Conservation (phyloP, 768 basidiomycete genomes). For the Suillus plorans region DNA sequence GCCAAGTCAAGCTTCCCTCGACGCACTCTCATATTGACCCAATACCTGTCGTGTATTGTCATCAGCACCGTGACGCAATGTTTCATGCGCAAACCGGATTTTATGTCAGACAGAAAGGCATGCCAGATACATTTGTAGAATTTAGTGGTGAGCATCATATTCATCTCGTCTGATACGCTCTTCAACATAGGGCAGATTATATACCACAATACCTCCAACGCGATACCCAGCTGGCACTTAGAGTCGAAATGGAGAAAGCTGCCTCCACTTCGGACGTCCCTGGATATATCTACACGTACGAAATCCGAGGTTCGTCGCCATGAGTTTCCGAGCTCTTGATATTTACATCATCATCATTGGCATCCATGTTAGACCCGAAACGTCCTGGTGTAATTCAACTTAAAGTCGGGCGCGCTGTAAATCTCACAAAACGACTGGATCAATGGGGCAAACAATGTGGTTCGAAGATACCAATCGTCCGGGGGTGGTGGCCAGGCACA, state of each 20-base stretch:
- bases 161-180: neutral
- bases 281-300: slow-evolving; percentile 83
- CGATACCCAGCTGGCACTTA: slow-evolving; percentile 59
- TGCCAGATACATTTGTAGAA: slow-evolving; percentile 45
- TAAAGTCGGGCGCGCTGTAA: slow-evolving; percentile 79
- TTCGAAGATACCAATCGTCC: slow-evolving; percentile 70
- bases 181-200: slow-evolving; percentile 48
- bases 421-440: slow-evolving; percentile 69
- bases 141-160: slow-evolving; percentile 49
- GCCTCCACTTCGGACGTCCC: slow-evolving; percentile 56
- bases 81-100: slow-evolving; percentile 51
- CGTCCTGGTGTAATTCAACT: slow-evolving; percentile 50
- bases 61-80: slow-evolving; percentile 61
- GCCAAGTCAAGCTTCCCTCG: slow-evolving; percentile 50
- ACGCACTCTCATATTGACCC: slow-evolving; percentile 26
- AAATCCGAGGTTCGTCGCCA: slow-evolving; percentile 60
- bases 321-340: slow-evolving; percentile 14
- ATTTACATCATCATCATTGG: neutral
- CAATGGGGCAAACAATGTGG: slow-evolving; percentile 83
- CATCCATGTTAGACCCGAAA: slow-evolving; percentile 27
- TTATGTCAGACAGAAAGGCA: slow-evolving; percentile 47
- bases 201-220: slow-evolving; percentile 63
- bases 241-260: slow-evolving; percentile 53
- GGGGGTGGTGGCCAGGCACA: slow-evolving; percentile 72
- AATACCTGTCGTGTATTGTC: slow-evolving; percentile 49